Base-by-base conservation (phyloP, 202 grass and related monocot species). In the Elaeis oleifera region DNA sequence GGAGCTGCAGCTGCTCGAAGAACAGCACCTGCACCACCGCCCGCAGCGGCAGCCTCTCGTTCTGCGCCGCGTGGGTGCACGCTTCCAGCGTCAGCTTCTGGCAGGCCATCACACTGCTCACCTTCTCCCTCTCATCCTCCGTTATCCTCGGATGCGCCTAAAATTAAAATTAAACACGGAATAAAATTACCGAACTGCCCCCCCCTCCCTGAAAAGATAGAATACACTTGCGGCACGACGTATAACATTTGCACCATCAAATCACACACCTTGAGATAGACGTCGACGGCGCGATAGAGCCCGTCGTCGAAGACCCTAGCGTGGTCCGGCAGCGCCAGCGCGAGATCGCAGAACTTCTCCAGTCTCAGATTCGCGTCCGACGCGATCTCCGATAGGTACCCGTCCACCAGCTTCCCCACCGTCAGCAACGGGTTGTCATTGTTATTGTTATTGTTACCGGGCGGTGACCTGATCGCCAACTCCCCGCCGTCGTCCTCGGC, bases 1-100 rank as follows among this genome's bases (percentile, higher is more conserved):
- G 88, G n/a, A 99, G 85, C 83, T 99, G 95, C 8, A 94, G 82
- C 73, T 99, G 95, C 80, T 99, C 95, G 78, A 99, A 99, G 83
- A 99, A 99, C 29, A 99, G 82, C 55, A 94, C 95, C 69, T 94
- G 95, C 52, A 99, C 88, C 0, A 99, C 89, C 5, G 95, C 81
- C 54, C 95, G 75, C 27, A 94, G 69, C 2, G 95, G 88, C 60
- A 99, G 74, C 62, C 95, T 82, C 19, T 99, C 95, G 14, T 99
- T 94, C 77, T 99, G 95, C 54, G 89, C 85, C 2, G 88, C 95
- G 56, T 99, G 95, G 4, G 88, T 86, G 75, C 89, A 99, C 16
- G 95, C 95, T 72, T 99, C 95, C 6, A 99, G 73, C 17, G 94
- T 99, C 65, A 99, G 71, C 74, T 99, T 99, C 19, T 84, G 88